A percentile compares a stretch with the other conserved stretches of the same genome.
Evolutionary conservation across 2,329 filamentous ascomycete genomes (phyloP).

Genomic region (Pseudogymnoascus pannorum): DNA sequence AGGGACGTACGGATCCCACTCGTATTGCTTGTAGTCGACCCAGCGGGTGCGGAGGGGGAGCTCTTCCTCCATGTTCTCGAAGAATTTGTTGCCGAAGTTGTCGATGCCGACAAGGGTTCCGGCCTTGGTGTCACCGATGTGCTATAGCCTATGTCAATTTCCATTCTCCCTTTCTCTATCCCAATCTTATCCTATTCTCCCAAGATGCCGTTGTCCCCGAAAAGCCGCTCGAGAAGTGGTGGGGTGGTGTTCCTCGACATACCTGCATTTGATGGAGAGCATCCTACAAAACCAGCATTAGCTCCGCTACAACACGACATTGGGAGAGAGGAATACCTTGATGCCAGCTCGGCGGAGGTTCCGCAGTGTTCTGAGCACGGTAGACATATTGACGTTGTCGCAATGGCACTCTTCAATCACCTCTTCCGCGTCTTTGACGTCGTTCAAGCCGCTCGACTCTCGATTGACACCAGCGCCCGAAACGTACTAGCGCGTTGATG

Average conservation of each 20-base stretch:
- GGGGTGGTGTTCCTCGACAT: slow-evolving; percentile 38
- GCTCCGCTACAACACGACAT: slow-evolving; percentile 16
- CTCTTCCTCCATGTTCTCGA: slow-evolving; percentile 84
- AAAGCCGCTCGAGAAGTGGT: slow-evolving; percentile 14
- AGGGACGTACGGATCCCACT: slow-evolving; percentile 63
- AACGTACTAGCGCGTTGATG: neutral
- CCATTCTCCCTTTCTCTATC: neutral
- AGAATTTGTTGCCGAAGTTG: slow-evolving; percentile 95
- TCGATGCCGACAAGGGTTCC: slow-evolving; percentile 79
- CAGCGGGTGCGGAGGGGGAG: slow-evolving; percentile 92
- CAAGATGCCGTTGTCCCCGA: neutral
- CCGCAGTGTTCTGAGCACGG: slow-evolving; percentile 73
- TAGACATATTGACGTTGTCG: slow-evolving; percentile 67
- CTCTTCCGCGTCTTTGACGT: slow-evolving; percentile 3
- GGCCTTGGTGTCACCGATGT: slow-evolving; percentile 86
- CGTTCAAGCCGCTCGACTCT: neutral
- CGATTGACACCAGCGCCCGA: slow-evolving; percentile 1
- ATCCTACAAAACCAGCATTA: slow-evolving; percentile 50
- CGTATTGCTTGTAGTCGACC: slow-evolving; percentile 90
- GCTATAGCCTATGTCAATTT: neutral
- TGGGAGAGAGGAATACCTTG: slow-evolving; percentile 53
- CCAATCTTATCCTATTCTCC: neutral
- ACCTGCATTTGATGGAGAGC: slow-evolving; percentile 90
- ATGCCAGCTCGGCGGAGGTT: slow-evolving; percentile 83
- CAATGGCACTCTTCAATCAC: slow-evolving; percentile 13